Percentiles rank a stretch among this genome's conserved stretches.
These are phyloP conservation scores for Thermothielavioides terrestris DNA, from an alignment of 495 filamentous ascomycete genomes.

Conservation along the genomic window DNA sequence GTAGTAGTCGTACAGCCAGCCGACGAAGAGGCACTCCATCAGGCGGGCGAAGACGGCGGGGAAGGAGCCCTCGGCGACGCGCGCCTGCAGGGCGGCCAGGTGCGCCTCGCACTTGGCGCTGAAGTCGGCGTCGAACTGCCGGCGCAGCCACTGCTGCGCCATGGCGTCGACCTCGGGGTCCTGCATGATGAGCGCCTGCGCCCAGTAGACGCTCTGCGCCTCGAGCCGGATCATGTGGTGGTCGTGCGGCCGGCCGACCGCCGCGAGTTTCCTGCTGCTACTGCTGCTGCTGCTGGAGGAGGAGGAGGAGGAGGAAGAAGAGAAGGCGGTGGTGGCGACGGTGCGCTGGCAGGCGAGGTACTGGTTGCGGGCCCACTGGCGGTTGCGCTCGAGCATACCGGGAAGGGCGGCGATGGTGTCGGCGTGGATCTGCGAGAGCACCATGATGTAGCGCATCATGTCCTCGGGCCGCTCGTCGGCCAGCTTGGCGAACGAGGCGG, in stretches of 20 bases:
- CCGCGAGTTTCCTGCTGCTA: too few species aligned
- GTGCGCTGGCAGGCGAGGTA: conserved; percentile 21
- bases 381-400: conserved; percentile 13
- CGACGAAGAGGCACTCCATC: conserved; percentile 19
- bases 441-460: conserved; percentile 22
- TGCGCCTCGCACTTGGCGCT: conserved; percentile 5
- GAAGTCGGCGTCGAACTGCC: conserved; percentile 15
- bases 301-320: background rate
- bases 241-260: conserved; percentile 5
- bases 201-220: conserved; percentile 21
- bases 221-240: conserved; percentile 24
- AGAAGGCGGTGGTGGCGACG: background rate
- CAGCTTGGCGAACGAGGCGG: conserved; percentile 14
- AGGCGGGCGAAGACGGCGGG: conserved; percentile 9
- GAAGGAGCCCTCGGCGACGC: background rate
- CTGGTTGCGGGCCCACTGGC: conserved; percentile 21
- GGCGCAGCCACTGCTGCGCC: conserved; percentile 15
- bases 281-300: background rate
- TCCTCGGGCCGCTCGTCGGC: conserved; percentile 15
- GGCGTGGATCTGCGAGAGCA: conserved; percentile 18
- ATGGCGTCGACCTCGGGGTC: conserved; percentile 16
- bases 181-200: conserved; percentile 21
- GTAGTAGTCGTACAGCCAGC: conserved; percentile 25
- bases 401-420: conserved; percentile 17
- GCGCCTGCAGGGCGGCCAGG: background rate